Percentiles rank a stretch among this genome's conserved stretches.
These are phyloP conservation scores for Hibiscus mutabilis DNA, from an alignment of 345 rosid genomes.

Conservation along the genomic window DNA sequence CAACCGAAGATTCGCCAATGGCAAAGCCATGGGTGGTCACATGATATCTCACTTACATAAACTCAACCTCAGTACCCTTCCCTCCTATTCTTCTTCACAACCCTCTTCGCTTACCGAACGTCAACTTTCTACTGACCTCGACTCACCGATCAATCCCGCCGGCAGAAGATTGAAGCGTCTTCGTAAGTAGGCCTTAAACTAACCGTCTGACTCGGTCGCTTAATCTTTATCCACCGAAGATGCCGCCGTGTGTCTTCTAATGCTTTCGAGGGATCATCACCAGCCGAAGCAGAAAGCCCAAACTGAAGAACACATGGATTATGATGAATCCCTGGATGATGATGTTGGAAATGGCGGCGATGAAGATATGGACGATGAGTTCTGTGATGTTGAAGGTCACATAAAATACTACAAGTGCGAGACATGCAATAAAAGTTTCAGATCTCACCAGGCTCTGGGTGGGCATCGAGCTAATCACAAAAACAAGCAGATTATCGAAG, in stretches of 20 bases:
- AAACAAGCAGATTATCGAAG: conserved; percentile 8
- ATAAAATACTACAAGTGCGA: conserved; percentile 36
- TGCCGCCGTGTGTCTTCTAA: conserved; percentile 35
- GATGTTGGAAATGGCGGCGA: not conserved
- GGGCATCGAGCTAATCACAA: conserved; percentile 61
- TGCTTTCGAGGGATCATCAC: conserved; percentile 35
- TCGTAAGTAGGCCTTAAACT: not conserved
- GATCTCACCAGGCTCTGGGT: conserved; percentile 56
- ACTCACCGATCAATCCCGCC: conserved; percentile 11
- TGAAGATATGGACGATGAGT: conserved; percentile 3
- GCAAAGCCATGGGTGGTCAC: conserved; percentile 73
- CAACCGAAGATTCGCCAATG: conserved; percentile 39
- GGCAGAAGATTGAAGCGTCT: conserved; percentile 24
- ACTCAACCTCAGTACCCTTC: conserved; percentile 13
- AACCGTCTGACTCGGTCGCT: not conserved
- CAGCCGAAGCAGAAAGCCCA: conserved; percentile 3
- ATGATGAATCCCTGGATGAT: too few relatives aligned
- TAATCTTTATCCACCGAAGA: conserved; percentile 19
- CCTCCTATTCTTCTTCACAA: not conserved
- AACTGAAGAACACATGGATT: not conserved
- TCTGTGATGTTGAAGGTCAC: too few relatives aligned
- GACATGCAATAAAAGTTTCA: conserved; percentile 42
- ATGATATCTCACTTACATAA: conserved; percentile 54
- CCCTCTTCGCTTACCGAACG: conserved; percentile 17
- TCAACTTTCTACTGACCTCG: conserved; percentile 6